Base-by-base conservation (phyloP, 2,329 filamentous ascomycete genomes). In the Davidsoniella australis region DNA sequence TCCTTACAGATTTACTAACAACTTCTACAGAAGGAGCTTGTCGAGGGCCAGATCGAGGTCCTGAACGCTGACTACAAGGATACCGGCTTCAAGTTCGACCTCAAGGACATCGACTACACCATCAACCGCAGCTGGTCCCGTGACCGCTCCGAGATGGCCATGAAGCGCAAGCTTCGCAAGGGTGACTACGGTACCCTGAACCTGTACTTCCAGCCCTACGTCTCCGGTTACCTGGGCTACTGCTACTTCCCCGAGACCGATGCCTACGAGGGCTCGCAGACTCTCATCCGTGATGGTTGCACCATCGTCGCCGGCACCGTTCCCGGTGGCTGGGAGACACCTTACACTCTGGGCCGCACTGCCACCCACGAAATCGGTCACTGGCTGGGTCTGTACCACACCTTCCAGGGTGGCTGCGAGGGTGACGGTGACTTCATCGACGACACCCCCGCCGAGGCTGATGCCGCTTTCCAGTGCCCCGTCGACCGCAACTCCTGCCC, bases 321-420 rank as follows among this genome's bases (percentile, higher is more conserved):
- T 16, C 66, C 65, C 4, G 66, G 64, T 5, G 64, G 67, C 42
- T 55, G 56, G 33, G 56, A 57, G 17, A 54, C 57, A 29, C 61
- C 66, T 53, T 64, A 57, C 54, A 58, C 62, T 56, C 55, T 58
- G n/a, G 61, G 63, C 16, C 59, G 58, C 55, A 60, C 61, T 3
- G 56, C 54, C 24, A 57, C 56, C 36, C 68, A 70, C 60, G 68
- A 71, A 58, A 59, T 66, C 41, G 68, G 68, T 14, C 68, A 71
- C 60, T 71, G 68, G 68, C 58, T 71, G 47, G 68, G 68, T 46
- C 63, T 72, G 20, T 63, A 61, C 56, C 68, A 72, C 58, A 69
- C 68, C 42, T 71, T 71, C 58, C 57, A 69, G 53, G 67, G 64
- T 41, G 66, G 64, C 52, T 64, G 64, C 55, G 54, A 14, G 14